Conservation (phyloP, 2,329 filamentous ascomycete genomes). For the Dichotomopilus funicola region DNA sequence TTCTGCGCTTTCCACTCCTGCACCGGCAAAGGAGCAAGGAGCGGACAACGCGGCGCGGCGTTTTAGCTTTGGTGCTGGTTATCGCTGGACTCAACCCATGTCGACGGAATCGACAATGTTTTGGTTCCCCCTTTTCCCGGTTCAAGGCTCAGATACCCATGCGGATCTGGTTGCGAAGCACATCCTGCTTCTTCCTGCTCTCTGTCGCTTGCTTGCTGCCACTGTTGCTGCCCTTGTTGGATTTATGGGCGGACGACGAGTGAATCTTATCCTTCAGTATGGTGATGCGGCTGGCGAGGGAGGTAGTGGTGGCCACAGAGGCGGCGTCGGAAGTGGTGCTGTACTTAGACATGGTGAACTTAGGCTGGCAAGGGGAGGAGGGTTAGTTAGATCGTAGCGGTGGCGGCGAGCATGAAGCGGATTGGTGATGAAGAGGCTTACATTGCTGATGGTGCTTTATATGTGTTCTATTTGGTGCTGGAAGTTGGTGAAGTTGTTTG, state of each 20-base stretch:
- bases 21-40: too few relatives aligned
- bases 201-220: slow-evolving; percentile 5
- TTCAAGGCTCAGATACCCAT: slow-evolving; percentile 13
- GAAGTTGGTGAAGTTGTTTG: too few relatives aligned
- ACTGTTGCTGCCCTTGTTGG: neutral
- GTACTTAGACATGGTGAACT: neutral
- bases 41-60: too few relatives aligned
- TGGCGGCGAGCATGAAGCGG: neutral
- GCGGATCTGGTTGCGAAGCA: slow-evolving; percentile 16
- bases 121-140: too few relatives aligned
- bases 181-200: slow-evolving; percentile 9
- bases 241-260: neutral
- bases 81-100: too few relatives aligned
- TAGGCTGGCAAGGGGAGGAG: neutral
- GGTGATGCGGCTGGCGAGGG: slow-evolving; percentile 21
- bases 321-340: slow-evolving; percentile 18
- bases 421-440: neutral
- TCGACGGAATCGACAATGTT: too few relatives aligned
- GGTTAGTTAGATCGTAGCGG: neutral
- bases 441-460: too few relatives aligned
- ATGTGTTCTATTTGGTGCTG: too few relatives aligned
- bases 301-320: slow-evolving; percentile 23
- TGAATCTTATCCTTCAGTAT: slow-evolving; percentile 23
- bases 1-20: too few relatives aligned
- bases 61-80: too few relatives aligned